phyloP scores from a whole-genome alignment of 331 rosid genomes.

The Pyrus hybrid region DNA sequence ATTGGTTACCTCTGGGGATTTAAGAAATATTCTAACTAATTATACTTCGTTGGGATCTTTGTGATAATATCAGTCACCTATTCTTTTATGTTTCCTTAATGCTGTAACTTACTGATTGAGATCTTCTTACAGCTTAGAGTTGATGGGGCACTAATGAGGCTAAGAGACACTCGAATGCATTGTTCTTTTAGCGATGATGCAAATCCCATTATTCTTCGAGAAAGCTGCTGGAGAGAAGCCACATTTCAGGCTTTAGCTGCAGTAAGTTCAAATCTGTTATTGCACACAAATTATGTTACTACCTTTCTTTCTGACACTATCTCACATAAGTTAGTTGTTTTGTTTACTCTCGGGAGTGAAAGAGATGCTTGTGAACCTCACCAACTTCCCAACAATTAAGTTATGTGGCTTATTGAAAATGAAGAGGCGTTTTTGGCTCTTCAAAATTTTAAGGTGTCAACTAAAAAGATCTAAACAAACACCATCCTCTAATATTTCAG shows the following conservation, averaged over 20 bases:
- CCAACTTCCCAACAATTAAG: neutral
- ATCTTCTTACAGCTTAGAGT: constrained; percentile 78
- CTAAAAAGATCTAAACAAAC: neutral
- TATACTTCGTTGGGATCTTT: neutral
- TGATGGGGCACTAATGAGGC: constrained; percentile 90
- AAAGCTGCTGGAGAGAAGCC: constrained; percentile 95
- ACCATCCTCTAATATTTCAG: neutral
- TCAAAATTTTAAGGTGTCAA: neutral
- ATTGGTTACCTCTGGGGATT: neutral
- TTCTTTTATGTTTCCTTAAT: neutral
- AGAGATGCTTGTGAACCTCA: neutral
- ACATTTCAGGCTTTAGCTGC: constrained; percentile 71
- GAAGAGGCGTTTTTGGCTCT: neutral
- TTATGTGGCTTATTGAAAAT: neutral
- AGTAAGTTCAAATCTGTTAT: constrained; percentile 43
- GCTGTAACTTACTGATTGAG: neutral
- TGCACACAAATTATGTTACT: neutral
- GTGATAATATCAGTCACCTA: neutral
- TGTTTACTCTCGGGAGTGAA: neutral
- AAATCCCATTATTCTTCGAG: constrained; percentile 69
- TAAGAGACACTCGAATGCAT: constrained; percentile 94
- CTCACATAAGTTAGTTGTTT: neutral
- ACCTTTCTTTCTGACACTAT: neutral
- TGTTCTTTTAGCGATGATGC: constrained; percentile 51
- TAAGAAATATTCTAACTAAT: neutral